Conservation (phyloP, 176 grass and related monocot species). For the Echinochloa phyllopogon region DNA sequence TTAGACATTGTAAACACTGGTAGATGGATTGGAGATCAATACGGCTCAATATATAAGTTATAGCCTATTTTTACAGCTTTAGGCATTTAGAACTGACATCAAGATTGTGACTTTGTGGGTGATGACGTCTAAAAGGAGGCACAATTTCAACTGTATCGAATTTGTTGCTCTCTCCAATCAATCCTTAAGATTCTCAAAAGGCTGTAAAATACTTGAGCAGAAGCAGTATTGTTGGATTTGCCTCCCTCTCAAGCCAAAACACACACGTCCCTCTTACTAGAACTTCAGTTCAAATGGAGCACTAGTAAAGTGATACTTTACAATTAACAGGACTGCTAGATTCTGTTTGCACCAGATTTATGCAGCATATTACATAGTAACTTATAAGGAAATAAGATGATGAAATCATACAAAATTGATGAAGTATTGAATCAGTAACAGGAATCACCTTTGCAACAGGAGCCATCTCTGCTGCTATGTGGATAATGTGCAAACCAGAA, state of each 20-base stretch:
- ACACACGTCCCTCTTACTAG: not conserved
- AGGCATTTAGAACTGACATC: conserved; percentile 16
- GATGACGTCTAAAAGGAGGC: not conserved
- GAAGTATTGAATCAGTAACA: conserved; percentile 37
- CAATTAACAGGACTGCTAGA: not conserved
- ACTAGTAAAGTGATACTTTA: not conserved
- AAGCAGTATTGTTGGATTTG: not conserved
- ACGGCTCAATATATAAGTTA: not conserved
- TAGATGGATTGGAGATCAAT: conserved; percentile 2
- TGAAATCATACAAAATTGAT: conserved; percentile 35
- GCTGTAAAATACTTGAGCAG: not conserved
- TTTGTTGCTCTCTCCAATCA: not conserved
- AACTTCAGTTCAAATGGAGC: conserved; percentile 8
- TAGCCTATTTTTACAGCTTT: not conserved
- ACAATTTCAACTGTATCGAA: not conserved
- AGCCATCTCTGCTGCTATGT: conserved; percentile 99
- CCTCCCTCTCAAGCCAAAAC: not conserved
- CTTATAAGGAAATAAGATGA: conserved; percentile 3
- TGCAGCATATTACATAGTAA: conserved; percentile 18
- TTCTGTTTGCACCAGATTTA: conserved; percentile 18
- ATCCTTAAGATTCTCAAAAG: conserved; percentile 15
- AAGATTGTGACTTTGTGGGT: not conserved
- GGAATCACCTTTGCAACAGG: conserved; percentile 87
- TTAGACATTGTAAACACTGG: not conserved
- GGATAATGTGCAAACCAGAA: conserved; percentile 79